Evolutionary conservation across 805 yeast species (phyloP), one percentile per base, ranked within the genome.

Genomic region (Metschnikowia gelsemii): DNA sequence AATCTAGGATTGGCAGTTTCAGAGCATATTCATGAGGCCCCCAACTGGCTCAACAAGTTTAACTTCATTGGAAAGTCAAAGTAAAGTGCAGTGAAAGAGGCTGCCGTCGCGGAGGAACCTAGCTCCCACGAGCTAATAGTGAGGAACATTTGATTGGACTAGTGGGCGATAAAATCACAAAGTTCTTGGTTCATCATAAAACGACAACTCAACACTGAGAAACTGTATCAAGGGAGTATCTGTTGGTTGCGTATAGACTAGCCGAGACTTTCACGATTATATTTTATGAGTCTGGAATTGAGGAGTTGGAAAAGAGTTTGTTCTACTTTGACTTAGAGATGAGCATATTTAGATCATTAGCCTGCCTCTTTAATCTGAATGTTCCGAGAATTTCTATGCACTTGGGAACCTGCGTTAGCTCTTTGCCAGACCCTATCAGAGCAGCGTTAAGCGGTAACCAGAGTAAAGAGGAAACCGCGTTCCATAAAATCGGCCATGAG

Each of bases 61-160:
- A 41, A 41, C 23, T 35, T 31, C 24, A 19, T 35, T 32, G 35
- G 47, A 9, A 30, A 16, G 18, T 21, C 12, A 14, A 23, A 28
- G 27, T 24, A 32, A 20, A 36, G 19, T 11, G 14, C 20, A 13
- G 51, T 39, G 17, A 45, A 41, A 2, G 46, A 35, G 12, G 38
- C 35, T 3, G 42, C 33, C 12, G 54, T 38, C 9, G 47, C 42
- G 8, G 44, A 38, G 16, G 56, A 44, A n/a, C n/a, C n/a, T n/a
- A n/a, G n/a, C 3, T 11, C 4, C 9, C n/a, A 12, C 19, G 4
- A 5, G 7, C 7, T n/a, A 5, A 45, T n/a, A 14, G 9, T 14
- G 67, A 66, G 2, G 42, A 45, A 9, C 66, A 43, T 40, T 25
- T 64, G 6, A 48, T 61, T 6, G 71, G 71, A 11, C 39, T 54